phyloP scores from a whole-genome alignment of 139 green algal species.

The Chlamydomonas schloesseri region DNA sequence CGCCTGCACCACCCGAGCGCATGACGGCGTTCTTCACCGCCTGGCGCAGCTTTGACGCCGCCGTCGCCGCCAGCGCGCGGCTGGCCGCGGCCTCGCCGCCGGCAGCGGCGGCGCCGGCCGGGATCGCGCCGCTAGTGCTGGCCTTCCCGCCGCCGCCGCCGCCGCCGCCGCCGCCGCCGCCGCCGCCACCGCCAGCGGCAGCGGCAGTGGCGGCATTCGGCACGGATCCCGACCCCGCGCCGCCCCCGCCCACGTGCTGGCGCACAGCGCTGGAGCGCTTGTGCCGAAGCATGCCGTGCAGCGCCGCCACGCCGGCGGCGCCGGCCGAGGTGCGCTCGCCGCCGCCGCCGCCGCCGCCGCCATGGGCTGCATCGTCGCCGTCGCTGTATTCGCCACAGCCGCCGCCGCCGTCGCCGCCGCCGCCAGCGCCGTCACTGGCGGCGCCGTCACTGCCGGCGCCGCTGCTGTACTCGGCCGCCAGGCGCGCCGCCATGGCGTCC shows the following conservation, averaged over 20 bases:
- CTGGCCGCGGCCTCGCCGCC: too few relatives aligned
- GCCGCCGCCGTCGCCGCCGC: background rate
- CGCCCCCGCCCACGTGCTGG: too few relatives aligned
- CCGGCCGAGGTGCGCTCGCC: background rate
- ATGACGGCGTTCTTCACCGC: background rate
- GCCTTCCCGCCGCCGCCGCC: background rate
- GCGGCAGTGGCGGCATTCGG: background rate
- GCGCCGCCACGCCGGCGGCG: slow-evolving; percentile 15
- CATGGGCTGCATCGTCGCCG: background rate
- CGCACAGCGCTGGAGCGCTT: too few relatives aligned
- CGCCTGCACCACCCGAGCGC: too few relatives aligned
- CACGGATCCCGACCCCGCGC: too few relatives aligned
- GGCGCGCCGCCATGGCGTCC: slow-evolving; percentile 8
- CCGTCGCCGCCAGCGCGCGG: background rate
- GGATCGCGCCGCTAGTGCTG: too few relatives aligned
- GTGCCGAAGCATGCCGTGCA: slow-evolving; percentile 17
- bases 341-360: background rate
- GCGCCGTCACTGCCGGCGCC: background rate
- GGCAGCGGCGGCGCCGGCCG: too few relatives aligned
- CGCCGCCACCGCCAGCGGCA: background rate
- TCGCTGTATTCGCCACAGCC: too few relatives aligned
- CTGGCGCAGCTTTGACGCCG: background rate
- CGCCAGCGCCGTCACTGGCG: background rate
- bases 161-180: background rate
- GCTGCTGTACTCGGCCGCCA: slow-evolving; percentile 6